phyloP scores from a whole-genome alignment of 805 yeast species.

The Schizosaccharomyces osmophilus region DNA sequence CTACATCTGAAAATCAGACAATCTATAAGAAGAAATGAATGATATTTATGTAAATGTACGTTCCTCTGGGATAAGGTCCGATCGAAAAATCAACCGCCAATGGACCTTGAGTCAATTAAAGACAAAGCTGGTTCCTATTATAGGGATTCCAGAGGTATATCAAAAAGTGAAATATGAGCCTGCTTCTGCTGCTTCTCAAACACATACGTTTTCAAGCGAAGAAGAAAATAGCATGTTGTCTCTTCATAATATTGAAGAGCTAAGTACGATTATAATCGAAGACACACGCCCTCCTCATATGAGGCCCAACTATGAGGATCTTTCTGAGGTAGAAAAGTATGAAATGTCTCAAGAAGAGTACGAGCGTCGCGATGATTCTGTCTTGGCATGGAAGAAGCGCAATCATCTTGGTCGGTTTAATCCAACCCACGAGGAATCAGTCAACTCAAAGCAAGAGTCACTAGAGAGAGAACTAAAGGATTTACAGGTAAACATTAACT shows the following conservation, averaged over 20 bases:
- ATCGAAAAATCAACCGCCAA: slow-evolving; percentile 34
- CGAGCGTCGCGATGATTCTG: slow-evolving; percentile 33
- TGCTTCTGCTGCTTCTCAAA: background rate
- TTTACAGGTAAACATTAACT: slow-evolving; percentile 20
- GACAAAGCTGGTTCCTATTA: slow-evolving; percentile 34
- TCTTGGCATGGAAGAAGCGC: slow-evolving; percentile 50
- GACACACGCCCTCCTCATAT: slow-evolving; percentile 14
- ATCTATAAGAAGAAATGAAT: slow-evolving; percentile 17
- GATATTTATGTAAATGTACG: slow-evolving; percentile 33
- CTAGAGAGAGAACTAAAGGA: background rate
- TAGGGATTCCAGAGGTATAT: slow-evolving; percentile 41
- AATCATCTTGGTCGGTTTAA: slow-evolving; percentile 51
- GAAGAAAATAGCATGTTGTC: background rate
- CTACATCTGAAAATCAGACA: background rate
- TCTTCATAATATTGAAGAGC: background rate
- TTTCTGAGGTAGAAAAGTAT: slow-evolving; percentile 18
- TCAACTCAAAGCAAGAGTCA: slow-evolving; percentile 8
- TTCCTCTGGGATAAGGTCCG: slow-evolving; percentile 34
- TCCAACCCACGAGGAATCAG: slow-evolving; percentile 21
- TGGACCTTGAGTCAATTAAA: slow-evolving; percentile 36
- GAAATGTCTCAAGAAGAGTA: slow-evolving; percentile 38
- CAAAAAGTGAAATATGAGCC: slow-evolving; percentile 24
- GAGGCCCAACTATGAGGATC: slow-evolving; percentile 14
- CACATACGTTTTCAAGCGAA: background rate
- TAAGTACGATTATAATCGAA: slow-evolving; percentile 11